Conservation (phyloP, 371 early-diverging fungal genomes). For the Mortierella sp. region DNA sequence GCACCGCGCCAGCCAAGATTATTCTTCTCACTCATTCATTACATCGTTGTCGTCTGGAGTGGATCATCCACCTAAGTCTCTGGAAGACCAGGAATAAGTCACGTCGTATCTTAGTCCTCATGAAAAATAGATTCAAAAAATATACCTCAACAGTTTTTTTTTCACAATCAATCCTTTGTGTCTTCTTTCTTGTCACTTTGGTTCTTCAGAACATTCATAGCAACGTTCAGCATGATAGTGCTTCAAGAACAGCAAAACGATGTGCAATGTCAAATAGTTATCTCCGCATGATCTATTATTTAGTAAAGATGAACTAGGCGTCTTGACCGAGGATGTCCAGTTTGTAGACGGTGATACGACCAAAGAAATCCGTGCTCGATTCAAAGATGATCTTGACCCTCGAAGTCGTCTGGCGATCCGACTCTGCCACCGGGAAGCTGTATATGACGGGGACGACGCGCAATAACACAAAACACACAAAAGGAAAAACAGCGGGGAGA, state of each 20-base stretch:
- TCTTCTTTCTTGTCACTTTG: neutral
- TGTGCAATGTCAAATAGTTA: neutral
- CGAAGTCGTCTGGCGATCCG: constrained; percentile 43
- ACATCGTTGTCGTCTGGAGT: neutral
- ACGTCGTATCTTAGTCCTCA: no score
- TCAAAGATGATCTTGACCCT: constrained; percentile 79
- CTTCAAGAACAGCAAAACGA: no score
- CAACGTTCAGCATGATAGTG: no score
- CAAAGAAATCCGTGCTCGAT: constrained; percentile 90
- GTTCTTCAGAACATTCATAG: no score
- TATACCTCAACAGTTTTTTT: neutral
- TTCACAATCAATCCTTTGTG: neutral
- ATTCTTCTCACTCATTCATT: neutral
- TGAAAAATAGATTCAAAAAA: no score
- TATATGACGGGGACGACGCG: constrained; percentile 33
- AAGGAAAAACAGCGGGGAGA: neutral
- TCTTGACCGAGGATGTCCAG: constrained; percentile 75
- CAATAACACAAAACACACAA: neutral
- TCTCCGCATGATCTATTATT: neutral
- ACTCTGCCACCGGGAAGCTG: constrained; percentile 58
- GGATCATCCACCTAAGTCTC: neutral
- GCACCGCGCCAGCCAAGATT: neutral
- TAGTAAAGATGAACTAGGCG: constrained; percentile 17
- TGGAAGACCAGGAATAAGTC: neutral
- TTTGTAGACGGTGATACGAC: constrained; percentile 87